Base-by-base conservation (phyloP, 257 asterid species). In the Lantana camara region DNA sequence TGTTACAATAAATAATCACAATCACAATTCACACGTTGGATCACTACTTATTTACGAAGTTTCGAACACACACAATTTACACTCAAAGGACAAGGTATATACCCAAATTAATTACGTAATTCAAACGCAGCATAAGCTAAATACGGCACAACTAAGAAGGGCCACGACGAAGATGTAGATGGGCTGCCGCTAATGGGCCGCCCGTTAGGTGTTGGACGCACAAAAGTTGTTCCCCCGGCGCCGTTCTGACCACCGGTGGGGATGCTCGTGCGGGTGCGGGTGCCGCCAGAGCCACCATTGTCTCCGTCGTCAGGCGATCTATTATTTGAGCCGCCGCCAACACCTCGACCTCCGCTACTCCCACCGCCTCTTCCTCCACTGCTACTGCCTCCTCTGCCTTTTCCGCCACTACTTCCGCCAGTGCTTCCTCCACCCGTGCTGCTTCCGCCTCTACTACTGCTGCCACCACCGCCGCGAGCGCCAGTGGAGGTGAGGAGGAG, bases 401-500 rank as follows among this genome's bases (percentile, higher is more conserved):
- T 29, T 3, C 79, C 64, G 0, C 75, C 51, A 4, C 70, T 34
- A 2, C 53, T 19, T 9, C 61, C 29, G 4, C 53, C 52, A 0
- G 44, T 22, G 2, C 64, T 38, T 7, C 50, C 10, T 11, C 63
- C 23, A 5, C 75, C 15, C 0, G 4, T 27, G 32, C 2, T 27
- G 32, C 32, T 5, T 2, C 32, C 32, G 5, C 32, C 5, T 2
- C 4, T 27, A 27, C 32, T 27, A 5, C 32, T 5, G 32, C 32
- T 2, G 5, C 70, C 65, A 0, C 75, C 73, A 0, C 78, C 56
- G 0, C 83, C 68, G 5, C 70, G 41, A 46, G 79, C 79, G 9
- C 63, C 59, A 0, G 51, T 74, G 17, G 80, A 68, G 38, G 82
- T 63, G 67, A 83, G 67, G 57, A 80, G 70, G 67, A 83, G 74